Percentiles rank a stretch among this genome's conserved stretches.
These are phyloP conservation scores for Triticum timopheevii DNA, from an alignment of 176 grass and related monocot genomes.

Conservation along the genomic window DNA sequence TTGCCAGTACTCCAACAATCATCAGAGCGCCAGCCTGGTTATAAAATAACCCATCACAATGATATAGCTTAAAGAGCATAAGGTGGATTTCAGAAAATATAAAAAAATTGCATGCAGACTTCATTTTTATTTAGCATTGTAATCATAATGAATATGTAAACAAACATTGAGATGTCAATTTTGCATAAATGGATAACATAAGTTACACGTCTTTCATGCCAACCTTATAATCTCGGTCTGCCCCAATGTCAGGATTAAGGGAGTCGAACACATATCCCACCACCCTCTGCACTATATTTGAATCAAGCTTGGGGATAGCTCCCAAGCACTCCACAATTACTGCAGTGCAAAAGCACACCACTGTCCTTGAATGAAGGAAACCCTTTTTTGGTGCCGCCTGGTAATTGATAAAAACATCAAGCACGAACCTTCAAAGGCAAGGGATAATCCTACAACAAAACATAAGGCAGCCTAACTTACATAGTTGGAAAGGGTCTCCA, in stretches of 20 bases:
- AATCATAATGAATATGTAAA: neutral
- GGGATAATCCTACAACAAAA: conserved; percentile 2
- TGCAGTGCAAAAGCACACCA: conserved; percentile 82
- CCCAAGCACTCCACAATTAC: conserved; percentile 87
- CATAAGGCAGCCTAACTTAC: conserved; percentile 32
- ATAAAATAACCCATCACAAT: conserved; percentile 20
- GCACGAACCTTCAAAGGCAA: conserved; percentile 23
- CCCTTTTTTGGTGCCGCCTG: conserved; percentile 73
- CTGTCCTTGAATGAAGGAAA: conserved; percentile 62
- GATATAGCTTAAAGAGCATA: neutral
- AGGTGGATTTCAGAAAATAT: conserved; percentile 4
- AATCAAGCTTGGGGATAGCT: conserved; percentile 74
- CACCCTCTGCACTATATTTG: conserved; percentile 76
- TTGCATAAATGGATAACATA: neutral
- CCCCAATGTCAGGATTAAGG: conserved; percentile 66
- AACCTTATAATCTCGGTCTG: conserved; percentile 81
- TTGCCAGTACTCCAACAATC: conserved; percentile 79
- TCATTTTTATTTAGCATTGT: neutral
- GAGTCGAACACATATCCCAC: conserved; percentile 79
- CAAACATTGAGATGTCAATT: neutral
- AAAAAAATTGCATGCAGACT: neutral
- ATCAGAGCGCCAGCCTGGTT: conserved; percentile 83
- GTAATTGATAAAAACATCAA: conserved; percentile 33
- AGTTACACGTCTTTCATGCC: neutral
- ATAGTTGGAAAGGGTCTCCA: conserved; percentile 87